Evolutionary conservation across 2,329 filamentous ascomycete species (phyloP).

Genomic region (Pseudogymnoascus destructans): DNA sequence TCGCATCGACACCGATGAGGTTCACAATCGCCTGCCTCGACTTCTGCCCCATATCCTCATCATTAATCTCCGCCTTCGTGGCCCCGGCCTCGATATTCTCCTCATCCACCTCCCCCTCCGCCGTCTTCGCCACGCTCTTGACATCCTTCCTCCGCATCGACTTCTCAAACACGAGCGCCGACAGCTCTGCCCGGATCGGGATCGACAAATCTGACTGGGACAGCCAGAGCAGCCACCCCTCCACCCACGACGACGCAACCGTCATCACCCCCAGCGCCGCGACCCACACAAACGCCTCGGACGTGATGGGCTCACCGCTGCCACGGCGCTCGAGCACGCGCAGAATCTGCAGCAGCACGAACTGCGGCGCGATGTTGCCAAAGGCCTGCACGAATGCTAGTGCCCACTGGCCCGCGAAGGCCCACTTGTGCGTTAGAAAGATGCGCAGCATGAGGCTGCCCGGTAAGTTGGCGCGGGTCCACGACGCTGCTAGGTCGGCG

Average conservation of each 20-base stretch:
- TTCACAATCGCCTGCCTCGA: constrained; percentile 62
- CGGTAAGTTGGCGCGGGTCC: constrained; percentile 34
- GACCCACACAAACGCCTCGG: constrained; percentile 56
- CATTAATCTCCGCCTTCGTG: constrained; percentile 25
- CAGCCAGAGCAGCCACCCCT: constrained; percentile 55
- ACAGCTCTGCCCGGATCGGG: constrained; percentile 56
- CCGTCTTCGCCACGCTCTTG: constrained; percentile 43
- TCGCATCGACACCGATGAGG: constrained; percentile 62
- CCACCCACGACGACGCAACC: constrained; percentile 40
- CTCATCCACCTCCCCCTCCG: constrained; percentile 25
- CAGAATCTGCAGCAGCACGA: constrained; percentile 53
- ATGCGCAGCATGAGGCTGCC: constrained; percentile 48
- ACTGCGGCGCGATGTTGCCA: constrained; percentile 54
- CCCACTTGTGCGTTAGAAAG: constrained; percentile 40
- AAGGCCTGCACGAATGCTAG: constrained; percentile 35
- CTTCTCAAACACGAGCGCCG: constrained; percentile 63
- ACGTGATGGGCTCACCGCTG: constrained; percentile 32
- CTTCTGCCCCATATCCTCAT: constrained; percentile 38
- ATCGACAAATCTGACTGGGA: constrained; percentile 49
- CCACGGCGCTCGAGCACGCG: constrained; percentile 45
- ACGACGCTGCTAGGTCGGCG: constrained; percentile 37
- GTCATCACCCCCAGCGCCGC: constrained; percentile 48
- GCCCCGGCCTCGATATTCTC: constrained; percentile 19
- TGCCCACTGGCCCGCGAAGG: constrained; percentile 45
- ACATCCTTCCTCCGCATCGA: constrained; percentile 65